phyloP scores from a whole-genome alignment of 176 grass and related monocot species.

The Phragmites australis region DNA sequence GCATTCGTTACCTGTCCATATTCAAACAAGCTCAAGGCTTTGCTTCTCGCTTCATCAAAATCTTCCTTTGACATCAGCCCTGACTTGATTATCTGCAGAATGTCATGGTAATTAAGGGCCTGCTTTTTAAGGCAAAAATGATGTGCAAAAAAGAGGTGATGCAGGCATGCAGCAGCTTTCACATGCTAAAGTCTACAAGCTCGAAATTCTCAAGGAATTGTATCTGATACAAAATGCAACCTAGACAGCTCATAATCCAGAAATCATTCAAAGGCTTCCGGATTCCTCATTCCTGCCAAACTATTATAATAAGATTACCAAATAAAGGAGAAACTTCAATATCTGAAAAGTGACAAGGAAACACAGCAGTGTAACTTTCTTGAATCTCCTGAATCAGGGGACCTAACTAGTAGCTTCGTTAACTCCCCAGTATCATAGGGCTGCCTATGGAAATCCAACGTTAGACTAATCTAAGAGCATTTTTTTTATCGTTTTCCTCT shows the following conservation, averaged over 20 bases:
- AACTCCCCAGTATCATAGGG: neutral
- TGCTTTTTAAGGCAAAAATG: neutral
- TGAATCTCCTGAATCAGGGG: neutral
- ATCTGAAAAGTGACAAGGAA: neutral
- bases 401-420: neutral
- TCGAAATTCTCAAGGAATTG: neutral
- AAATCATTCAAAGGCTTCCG: neutral
- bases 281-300: neutral
- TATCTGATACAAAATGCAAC: neutral
- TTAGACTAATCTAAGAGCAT: constrained; percentile 14
- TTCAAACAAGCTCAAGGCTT: constrained; percentile 85
- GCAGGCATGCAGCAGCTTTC: neutral
- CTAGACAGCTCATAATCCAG: neutral
- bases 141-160: neutral
- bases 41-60: constrained; percentile 82
- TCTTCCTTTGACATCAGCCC: constrained; percentile 85
- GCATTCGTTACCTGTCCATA: constrained; percentile 65
- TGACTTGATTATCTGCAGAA: constrained; percentile 68
- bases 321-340: neutral
- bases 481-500: neutral
- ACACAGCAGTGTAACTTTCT: neutral
- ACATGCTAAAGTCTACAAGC: neutral
- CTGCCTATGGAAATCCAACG: neutral
- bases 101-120: constrained; percentile 27
- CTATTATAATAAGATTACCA: neutral